Evolutionary conservation across 352 stramenopile genomes (phyloP), one percentile per base, ranked within the genome.

Genomic region (Hyaloperonospora brassicae): DNA sequence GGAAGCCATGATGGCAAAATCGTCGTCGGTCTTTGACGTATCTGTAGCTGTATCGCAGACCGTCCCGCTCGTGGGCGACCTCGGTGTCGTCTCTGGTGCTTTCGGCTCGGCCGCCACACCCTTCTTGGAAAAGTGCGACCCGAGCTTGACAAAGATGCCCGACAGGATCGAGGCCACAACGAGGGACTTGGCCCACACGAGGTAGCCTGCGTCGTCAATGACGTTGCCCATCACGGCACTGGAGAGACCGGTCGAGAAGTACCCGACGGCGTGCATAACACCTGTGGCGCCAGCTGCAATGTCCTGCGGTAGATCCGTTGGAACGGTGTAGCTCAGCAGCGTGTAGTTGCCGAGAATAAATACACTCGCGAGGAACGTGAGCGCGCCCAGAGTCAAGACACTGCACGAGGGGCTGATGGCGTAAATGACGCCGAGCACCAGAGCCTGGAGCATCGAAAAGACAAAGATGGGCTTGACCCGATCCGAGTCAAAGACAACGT

Each of bases 291-390:
- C 74, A 0, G 79, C 79, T 0, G 74, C 75, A 46, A 89, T 85
- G 38, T 89, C 74, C 46, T 79, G 74, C 38, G 79, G 76, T 23
- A 89, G 56, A 61, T 89, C 79, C 2, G 76, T 82, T 22, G 79
- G 79, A 12, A 89, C 79, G 0, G 79, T 86, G 57, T 87, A 89
- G 50, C 68, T 84, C 24, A 87, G 59, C 21, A 89, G 56, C 41
- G 79, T 87, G 61, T 86, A 86, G 61, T 86, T 89, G 25, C 79
- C 79, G 4, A 89, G 47, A 25, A 89, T 51, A 57, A 84, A 87
- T 13, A 89, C 71, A 49, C 79, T 89, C 22, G 72, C 70, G 46
- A 74, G 52, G 47, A 89, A 89, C 14, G 82, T 73, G 1, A 89
- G 68, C 25, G 61, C 54, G 25, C 74, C 76, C 9, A 89, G 65